Evolutionary conservation across 345 rosid species (phyloP), one percentile per base, ranked within the genome.

Genomic region (Lumnitzera racemosa): DNA sequence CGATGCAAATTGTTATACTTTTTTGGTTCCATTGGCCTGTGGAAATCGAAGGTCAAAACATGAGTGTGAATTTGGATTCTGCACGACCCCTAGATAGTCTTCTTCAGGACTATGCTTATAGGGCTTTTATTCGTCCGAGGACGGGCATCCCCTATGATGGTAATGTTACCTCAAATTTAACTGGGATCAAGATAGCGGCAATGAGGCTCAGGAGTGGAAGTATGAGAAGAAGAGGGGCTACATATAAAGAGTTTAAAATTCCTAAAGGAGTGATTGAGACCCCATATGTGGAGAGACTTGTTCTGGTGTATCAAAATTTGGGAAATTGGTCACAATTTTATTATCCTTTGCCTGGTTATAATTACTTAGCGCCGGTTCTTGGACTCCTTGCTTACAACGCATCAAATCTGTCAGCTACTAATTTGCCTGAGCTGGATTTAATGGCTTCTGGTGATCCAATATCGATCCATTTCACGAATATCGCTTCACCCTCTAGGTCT

Each of bases 181-280:
- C 77, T 2, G 95, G 95, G 53, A 80, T 95, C 57, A 62, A 74
- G 69, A 51, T 90, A 53, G 58, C 96, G 0, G 97, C 83, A 15
- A 67, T 90, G 83, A 81, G 99, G 80, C 83, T 94, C 12, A 73
- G 91, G 70, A 86, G 87, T 53, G 99, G 96, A n/a, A 90, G 95
- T 80, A 82, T 94, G 52, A 75, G 85, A 59, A 75, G 29, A 1
- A 61, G 56, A 16, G 96, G 96, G 4, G 80, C 84, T 1, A 27
- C 49, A 41, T 75, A 81, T 64, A 79, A 77, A 49, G 87, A 88
- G 78, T 90, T 90, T 57, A 54, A 25, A 53, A 81, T 94, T 24
- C 96, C 95, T 0, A 24, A 0, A 0, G 96, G 92, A 41, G 79
- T 94, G 24, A 63, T 55, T 1, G 89, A 55, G 50, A 54, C 2